Evolutionary conservation across 2,329 filamentous ascomycete species (phyloP), one percentile per base, ranked within the genome.

Genomic region (Reticulascus tulasneorum): DNA sequence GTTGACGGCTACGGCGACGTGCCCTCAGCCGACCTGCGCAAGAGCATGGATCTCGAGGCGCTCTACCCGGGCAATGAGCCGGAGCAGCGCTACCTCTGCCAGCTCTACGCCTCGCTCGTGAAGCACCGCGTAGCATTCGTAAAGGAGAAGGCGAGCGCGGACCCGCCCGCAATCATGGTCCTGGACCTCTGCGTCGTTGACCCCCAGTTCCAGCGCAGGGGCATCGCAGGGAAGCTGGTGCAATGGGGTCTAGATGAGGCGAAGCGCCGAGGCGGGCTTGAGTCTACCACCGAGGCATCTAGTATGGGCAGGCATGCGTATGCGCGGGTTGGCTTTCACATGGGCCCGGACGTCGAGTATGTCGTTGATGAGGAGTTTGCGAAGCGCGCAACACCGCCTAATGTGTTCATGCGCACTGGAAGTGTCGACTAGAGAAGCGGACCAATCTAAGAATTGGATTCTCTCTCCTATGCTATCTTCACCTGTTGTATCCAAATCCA

Each of bases 121-220:
- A 59, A 53, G 40, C 60, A 59, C 1, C 65, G 73, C 9, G 51
- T 63, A 9, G 60, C 66, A 33, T 56, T 65, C 3, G 55, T 69
- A 21, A 54, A 53, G 35, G 58, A 66, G 33, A 69, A 68, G 31
- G 58, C 61, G 32, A 67, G 66, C 29, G 54, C 55, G 2, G 45
- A 49, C 4, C 59, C 56, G 4, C 71, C 73, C 0, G 65, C 73
- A 0, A 57, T 70, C 4, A 65, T 77, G 49, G 64, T 64, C 2
- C 57, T 80, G 36, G 67, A 73, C 35, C 42, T 72, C 3, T 75
- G 72, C 40, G 67, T 57, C 12, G 73, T 78, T 6, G 63, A 78
- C 40, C 75, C 75, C 1, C 56, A 49, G 1, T 75, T 69, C 37
- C 76, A 79, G 48, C 59, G 73, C 9, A 52, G 50, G n/a, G 69